These are phyloP conservation scores for Saccharomyces kudriavzevii DNA, from an alignment of 805 yeast genomes.

Conservation along the genomic window DNA sequence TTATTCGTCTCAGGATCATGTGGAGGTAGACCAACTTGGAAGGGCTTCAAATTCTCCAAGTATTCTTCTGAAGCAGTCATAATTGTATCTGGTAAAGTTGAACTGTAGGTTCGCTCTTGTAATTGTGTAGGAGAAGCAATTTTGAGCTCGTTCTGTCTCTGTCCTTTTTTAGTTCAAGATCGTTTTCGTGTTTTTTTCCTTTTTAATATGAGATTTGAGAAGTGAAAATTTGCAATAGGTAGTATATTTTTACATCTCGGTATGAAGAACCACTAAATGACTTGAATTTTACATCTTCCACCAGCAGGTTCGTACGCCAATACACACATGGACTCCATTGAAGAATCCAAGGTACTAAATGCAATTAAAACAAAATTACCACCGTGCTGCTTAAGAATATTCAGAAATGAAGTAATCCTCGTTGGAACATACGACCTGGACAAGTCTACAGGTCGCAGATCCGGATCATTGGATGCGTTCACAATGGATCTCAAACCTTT, in stretches of 20 bases:
- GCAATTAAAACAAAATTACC: constrained; percentile 48
- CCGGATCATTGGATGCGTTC: constrained; percentile 52
- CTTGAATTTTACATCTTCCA: background rate
- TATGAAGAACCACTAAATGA: background rate
- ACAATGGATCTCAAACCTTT: constrained; percentile 19
- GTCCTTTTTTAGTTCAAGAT: background rate
- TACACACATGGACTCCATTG: constrained; percentile 3
- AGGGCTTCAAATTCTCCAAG: constrained; percentile 18
- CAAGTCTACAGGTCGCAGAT: constrained; percentile 46
- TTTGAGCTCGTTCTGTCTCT: background rate
- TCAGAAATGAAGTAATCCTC: constrained; percentile 40
- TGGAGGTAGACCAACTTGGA: constrained; percentile 19
- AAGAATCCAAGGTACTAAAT: constrained; percentile 13
- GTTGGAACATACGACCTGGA: constrained; percentile 80
- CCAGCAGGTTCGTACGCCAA: background rate
- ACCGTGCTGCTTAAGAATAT: constrained; percentile 71
- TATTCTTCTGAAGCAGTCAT: constrained; percentile 19
- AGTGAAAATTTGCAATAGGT: background rate
- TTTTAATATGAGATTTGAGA: background rate
- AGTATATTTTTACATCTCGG: background rate
- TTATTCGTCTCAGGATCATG: constrained; percentile 18
- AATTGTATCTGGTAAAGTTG: background rate
- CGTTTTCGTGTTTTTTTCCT: background rate
- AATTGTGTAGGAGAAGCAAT: background rate
- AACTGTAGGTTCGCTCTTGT: background rate